Evolutionary conservation across 1,284 basidiomycete species (phyloP).

Genomic region (Ceratobasidium sp.): DNA sequence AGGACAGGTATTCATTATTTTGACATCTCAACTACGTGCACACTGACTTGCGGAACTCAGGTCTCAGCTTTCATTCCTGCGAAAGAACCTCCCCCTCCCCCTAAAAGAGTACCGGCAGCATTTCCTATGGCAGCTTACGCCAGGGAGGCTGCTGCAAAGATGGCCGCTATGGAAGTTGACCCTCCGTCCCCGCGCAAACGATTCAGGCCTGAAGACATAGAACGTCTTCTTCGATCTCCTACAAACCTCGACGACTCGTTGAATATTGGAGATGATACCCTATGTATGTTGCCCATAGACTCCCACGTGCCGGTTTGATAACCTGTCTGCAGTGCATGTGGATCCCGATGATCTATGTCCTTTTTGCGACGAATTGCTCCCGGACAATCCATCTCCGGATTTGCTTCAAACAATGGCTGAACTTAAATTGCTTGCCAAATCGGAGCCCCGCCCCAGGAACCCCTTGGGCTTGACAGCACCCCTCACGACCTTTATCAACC

Average conservation of each 20-base stretch:
- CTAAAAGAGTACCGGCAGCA: constrained; percentile 23
- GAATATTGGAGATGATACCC: constrained; percentile 1
- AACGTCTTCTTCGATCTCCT: constrained; percentile 3
- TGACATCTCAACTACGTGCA: background rate
- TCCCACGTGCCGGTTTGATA: background rate
- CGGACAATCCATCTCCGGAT: constrained; percentile 67
- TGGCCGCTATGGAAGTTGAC: background rate
- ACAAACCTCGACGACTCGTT: background rate
- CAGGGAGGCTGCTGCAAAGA: constrained; percentile 21
- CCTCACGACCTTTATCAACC: constrained; percentile 67
- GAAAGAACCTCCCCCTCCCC: constrained; percentile 1
- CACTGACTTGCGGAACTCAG: background rate
- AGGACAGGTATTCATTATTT: background rate
- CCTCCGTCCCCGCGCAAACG: constrained; percentile 38
- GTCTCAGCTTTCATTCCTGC: background rate
- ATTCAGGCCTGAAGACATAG: constrained; percentile 34
- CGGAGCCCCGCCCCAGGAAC: constrained; percentile 74
- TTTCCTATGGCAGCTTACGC: constrained; percentile 43
- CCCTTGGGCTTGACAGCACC: constrained; percentile 73
- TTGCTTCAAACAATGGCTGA: constrained; percentile 66
- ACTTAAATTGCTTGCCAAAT: constrained; percentile 63
- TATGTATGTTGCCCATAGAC: background rate
- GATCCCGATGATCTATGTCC: constrained; percentile 78
- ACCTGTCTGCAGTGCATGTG: constrained; percentile 47
- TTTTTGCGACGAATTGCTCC: constrained; percentile 77